Percentiles rank a stretch among this genome's conserved stretches.
Conservation (phyloP, 2,329 filamentous ascomycete species). For the Aspergillus floridensis region DNA sequence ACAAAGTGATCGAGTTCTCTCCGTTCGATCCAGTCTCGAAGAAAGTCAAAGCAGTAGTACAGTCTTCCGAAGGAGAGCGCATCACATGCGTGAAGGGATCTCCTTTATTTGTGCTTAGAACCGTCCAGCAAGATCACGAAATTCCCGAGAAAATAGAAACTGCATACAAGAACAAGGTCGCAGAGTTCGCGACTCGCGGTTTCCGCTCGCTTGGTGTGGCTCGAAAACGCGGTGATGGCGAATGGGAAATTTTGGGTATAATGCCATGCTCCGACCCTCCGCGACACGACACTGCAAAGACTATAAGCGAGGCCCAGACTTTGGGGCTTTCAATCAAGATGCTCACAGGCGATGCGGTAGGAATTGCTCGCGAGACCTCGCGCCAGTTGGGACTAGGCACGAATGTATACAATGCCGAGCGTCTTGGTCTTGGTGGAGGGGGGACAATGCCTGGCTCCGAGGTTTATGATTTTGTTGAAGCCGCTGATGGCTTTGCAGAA, state of each 20-base stretch:
- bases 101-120: constrained; percentile 81
- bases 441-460: constrained; percentile 92
- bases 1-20: constrained; percentile 79
- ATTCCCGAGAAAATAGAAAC: constrained; percentile 74
- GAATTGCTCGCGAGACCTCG: constrained; percentile 87
- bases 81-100: constrained; percentile 91
- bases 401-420: constrained; percentile 91
- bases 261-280: constrained; percentile 93
- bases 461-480: constrained; percentile 93
- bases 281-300: constrained; percentile 85
- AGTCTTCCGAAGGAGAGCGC: constrained; percentile 77
- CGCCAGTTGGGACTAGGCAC: constrained; percentile 88
- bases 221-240: constrained; percentile 76
- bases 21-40: constrained; percentile 93
- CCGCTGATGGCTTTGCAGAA: constrained; percentile 90
- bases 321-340: constrained; percentile 92
- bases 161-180: constrained; percentile 89
- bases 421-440: constrained; percentile 82
- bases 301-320: constrained; percentile 83
- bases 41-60: constrained; percentile 81
- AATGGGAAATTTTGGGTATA: constrained; percentile 90
- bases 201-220: constrained; percentile 93
- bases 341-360: constrained; percentile 92
- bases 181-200: constrained; percentile 86
- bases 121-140: constrained; percentile 78